These are phyloP conservation scores for Hordeum pubiflorum DNA, from an alignment of 202 grass and related monocot species.

Conservation along the genomic window DNA sequence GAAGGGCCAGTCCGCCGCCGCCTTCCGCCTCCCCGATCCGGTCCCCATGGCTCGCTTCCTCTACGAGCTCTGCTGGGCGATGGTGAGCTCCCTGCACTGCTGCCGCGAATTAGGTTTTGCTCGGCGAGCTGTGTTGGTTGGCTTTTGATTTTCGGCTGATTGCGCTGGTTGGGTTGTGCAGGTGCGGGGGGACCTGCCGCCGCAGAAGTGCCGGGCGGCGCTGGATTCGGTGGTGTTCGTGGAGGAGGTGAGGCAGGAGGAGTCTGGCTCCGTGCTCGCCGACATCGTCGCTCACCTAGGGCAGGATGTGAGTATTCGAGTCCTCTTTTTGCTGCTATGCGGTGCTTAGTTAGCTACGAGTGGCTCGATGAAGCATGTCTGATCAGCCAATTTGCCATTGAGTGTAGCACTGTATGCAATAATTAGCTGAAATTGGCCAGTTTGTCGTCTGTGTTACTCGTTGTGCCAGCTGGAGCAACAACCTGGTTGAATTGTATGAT, in stretches of 20 bases:
- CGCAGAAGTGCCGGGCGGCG: slow-evolving; percentile 66
- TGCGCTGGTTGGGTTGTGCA: slow-evolving; percentile 24
- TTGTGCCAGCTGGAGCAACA: background rate
- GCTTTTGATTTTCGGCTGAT: slow-evolving; percentile 4
- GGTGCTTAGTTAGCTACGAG: background rate
- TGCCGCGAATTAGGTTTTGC: background rate
- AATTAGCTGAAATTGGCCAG: background rate
- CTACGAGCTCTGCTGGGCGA: slow-evolving; percentile 92
- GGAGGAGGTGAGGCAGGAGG: slow-evolving; percentile 49
- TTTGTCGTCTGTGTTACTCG: background rate
- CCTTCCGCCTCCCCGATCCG: slow-evolving; percentile 64
- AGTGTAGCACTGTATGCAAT: background rate
- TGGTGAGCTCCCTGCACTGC: slow-evolving; percentile 34
- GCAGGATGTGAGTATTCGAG: slow-evolving; percentile 69
- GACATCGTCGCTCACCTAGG: slow-evolving; percentile 92
- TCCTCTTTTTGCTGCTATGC: background rate
- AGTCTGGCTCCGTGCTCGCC: slow-evolving; percentile 59
- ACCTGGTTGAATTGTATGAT: background rate
- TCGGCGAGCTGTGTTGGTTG: background rate
- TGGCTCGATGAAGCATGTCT: background rate
- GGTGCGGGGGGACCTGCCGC: slow-evolving; percentile 71
- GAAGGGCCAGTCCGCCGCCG: slow-evolving; percentile 54
- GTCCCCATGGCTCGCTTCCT: slow-evolving; percentile 87
- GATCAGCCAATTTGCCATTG: background rate
- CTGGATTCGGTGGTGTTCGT: slow-evolving; percentile 72